A percentile compares a stretch with the other conserved stretches of the same genome.
These are phyloP conservation scores for Irpex lacteus DNA, from an alignment of 1,284 basidiomycete species.

Conservation along the genomic window DNA sequence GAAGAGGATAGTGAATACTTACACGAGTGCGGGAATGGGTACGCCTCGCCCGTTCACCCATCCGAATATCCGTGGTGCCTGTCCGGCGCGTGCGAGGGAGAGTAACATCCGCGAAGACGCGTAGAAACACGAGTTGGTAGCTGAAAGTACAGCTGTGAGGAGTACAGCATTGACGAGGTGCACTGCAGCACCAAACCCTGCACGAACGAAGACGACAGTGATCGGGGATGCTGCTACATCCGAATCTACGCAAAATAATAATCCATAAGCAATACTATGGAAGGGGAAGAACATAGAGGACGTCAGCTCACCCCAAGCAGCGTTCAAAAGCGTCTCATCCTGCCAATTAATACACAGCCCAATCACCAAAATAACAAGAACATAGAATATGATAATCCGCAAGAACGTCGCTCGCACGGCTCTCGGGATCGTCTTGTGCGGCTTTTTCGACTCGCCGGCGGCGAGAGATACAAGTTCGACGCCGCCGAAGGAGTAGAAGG, in stretches of 20 bases:
- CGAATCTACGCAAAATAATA: too few species aligned
- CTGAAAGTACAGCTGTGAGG: slow-evolving; percentile 63
- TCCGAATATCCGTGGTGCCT: slow-evolving; percentile 77
- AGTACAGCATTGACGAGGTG: slow-evolving; percentile 58
- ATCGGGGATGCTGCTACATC: slow-evolving; percentile 51
- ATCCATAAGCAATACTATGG: too few species aligned
- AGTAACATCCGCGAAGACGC: slow-evolving; percentile 81
- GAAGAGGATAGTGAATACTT: slow-evolving; percentile 17
- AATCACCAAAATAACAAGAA: slow-evolving; percentile 54
- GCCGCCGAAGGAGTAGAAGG: slow-evolving; percentile 73
- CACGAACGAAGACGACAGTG: slow-evolving; percentile 56
- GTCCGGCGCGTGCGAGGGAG: slow-evolving; percentile 72
- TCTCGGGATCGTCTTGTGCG: slow-evolving; percentile 59
- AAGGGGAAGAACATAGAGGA: too few species aligned
- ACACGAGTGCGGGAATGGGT: slow-evolving; percentile 52
- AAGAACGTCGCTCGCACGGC: slow-evolving; percentile 72
- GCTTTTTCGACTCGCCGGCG: slow-evolving; percentile 58
- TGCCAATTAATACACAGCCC: slow-evolving; percentile 53
- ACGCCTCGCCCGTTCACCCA: slow-evolving; percentile 63
- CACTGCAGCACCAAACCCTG: slow-evolving; percentile 55
- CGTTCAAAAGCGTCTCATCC: slow-evolving; percentile 45
- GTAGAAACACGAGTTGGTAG: slow-evolving; percentile 67
- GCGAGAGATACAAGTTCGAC: slow-evolving; percentile 70
- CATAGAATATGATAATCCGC: slow-evolving; percentile 63
- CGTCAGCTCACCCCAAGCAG: slow-evolving; percentile 37